A percentile compares a stretch with the other conserved stretches of the same genome.
Evolutionary conservation across 345 rosid species (phyloP).

Genomic region (Acer yangbiense): DNA sequence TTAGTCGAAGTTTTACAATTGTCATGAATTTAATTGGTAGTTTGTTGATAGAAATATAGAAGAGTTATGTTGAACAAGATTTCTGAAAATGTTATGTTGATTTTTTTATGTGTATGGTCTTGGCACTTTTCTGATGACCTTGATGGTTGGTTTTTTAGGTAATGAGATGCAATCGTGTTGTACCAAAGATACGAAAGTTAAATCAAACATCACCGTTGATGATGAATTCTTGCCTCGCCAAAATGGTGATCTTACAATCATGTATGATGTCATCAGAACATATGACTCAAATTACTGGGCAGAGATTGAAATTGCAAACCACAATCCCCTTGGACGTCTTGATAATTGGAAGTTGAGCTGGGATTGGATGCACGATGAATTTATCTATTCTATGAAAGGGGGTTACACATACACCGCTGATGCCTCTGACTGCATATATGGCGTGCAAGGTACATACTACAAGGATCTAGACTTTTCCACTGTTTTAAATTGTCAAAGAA

Average conservation of each 20-base stretch:
- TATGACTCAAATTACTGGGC: constrained; percentile 80
- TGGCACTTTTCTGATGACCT: constrained; percentile 5
- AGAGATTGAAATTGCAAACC: constrained; percentile 79
- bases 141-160: constrained; percentile 42
- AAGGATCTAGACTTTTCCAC: constrained; percentile 55
- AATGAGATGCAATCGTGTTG: constrained; percentile 75
- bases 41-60: not conserved
- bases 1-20: not conserved
- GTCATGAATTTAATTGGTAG: not conserved
- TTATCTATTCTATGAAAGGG: constrained; percentile 79
- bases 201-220: constrained; percentile 57
- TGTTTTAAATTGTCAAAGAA: constrained; percentile 80
- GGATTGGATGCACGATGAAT: constrained; percentile 90
- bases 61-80: not conserved
- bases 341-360: constrained; percentile 96
- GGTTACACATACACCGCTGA: constrained; percentile 85
- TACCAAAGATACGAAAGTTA: constrained; percentile 48
- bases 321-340: constrained; percentile 87
- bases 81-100: not conserved
- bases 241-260: constrained; percentile 84
- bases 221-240: constrained; percentile 74
- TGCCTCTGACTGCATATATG: constrained; percentile 78
- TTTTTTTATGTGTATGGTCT: constrained; percentile 9
- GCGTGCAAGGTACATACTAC: constrained; percentile 65
- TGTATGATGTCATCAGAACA: constrained; percentile 86